These are phyloP conservation scores for Cercophora samala DNA, from an alignment of 495 filamentous ascomycete species.

Conservation along the genomic window DNA sequence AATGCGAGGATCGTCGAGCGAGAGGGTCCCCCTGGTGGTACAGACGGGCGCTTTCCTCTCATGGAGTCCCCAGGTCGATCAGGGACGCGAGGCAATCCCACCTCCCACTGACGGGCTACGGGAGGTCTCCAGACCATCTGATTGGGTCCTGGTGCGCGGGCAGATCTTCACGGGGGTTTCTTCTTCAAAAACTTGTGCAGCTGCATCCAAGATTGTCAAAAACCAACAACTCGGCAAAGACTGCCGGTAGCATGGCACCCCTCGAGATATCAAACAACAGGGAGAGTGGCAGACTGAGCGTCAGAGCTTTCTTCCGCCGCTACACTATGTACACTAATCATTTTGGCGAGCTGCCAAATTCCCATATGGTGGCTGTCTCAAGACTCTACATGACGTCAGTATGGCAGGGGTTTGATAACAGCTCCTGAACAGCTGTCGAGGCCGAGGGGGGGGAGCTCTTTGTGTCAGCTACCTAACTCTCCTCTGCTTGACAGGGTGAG, in stretches of 20 bases:
- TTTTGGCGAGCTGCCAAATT: too few species aligned
- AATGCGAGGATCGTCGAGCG: neutral
- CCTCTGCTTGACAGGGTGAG: neutral
- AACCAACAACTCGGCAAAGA: neutral
- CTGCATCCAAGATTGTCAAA: neutral
- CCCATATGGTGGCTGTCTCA: too few species aligned
- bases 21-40: constrained; percentile 2
- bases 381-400: neutral
- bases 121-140: neutral
- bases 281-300: too few species aligned
- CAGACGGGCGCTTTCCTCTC: neutral
- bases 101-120: neutral
- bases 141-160: constrained; percentile 1
- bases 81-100: constrained; percentile 6
- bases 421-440: too few species aligned
- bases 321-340: too few species aligned
- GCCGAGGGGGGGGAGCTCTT: neutral
- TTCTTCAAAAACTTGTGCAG: neutral
- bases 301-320: neutral
- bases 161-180: neutral
- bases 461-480: neutral
- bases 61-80: constrained; percentile 9
- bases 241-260: neutral
- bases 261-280: neutral
- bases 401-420: neutral